Percentiles rank a stretch among this genome's conserved stretches.
These are phyloP conservation scores for Knoxdaviesia proteae DNA, from an alignment of 2,329 filamentous ascomycete genomes.

Conservation along the genomic window DNA sequence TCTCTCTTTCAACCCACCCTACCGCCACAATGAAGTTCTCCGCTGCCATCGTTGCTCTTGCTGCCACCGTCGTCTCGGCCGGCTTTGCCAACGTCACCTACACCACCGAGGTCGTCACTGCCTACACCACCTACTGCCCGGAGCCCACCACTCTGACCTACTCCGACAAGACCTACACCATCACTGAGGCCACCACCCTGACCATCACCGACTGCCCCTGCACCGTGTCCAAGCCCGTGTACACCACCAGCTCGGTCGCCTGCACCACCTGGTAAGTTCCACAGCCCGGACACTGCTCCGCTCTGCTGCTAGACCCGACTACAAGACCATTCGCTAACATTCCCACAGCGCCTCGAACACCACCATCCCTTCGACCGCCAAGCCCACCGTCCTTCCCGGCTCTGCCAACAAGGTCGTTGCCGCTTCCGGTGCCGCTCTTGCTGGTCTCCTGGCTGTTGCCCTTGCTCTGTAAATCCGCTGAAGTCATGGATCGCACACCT, in stretches of 20 bases:
- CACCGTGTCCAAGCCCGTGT: constrained; percentile 41
- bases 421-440: constrained; percentile 37
- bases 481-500: constrained; percentile 7
- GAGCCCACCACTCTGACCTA: constrained; percentile 41
- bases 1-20: constrained; percentile 20
- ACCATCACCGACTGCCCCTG: constrained; percentile 55
- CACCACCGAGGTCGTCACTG: constrained; percentile 45
- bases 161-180: constrained; percentile 45
- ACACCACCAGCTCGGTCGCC: constrained; percentile 27
- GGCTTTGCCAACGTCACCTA: constrained; percentile 24
- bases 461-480: constrained; percentile 34
- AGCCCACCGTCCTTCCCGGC: constrained; percentile 12
- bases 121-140: constrained; percentile 55
- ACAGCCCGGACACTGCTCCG: constrained; percentile 4
- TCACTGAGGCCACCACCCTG: constrained; percentile 46
- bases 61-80: constrained; percentile 22
- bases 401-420: constrained; percentile 34
- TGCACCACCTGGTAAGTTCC: constrained; percentile 31
- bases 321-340: constrained; percentile 16
- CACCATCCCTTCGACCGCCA: constrained; percentile 12
- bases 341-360: constrained; percentile 10
- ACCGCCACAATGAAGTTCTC: constrained; percentile 46
- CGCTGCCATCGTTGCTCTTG: constrained; percentile 30
- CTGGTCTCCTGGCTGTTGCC: constrained; percentile 29
- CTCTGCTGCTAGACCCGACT: constrained; percentile 12